A percentile compares a stretch with the other conserved stretches of the same genome.
Conservation (phyloP, 108 stramenopile genomes). For the Epithemia pelagica region DNA sequence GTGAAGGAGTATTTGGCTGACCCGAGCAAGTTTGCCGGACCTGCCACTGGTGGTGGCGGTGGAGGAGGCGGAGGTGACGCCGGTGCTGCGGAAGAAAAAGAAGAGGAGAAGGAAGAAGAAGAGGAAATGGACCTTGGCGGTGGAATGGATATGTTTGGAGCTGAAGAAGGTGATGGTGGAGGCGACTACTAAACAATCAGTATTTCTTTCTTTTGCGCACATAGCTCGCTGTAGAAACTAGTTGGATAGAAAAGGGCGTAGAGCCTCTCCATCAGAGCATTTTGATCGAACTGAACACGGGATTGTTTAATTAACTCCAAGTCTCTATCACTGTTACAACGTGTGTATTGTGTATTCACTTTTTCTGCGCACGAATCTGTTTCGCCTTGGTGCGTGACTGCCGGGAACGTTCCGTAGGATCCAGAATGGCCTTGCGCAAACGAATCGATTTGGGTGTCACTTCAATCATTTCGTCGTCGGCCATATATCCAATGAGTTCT, state of each 20-base stretch:
- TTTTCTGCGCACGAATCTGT: slow-evolving; percentile 5
- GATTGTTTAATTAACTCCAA: no score
- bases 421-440: slow-evolving; percentile 79
- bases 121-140: slow-evolving; percentile 39
- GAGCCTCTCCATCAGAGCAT: no score
- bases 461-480: slow-evolving; percentile 93
- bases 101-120: slow-evolving; percentile 58
- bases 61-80: slow-evolving; percentile 41
- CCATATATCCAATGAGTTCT: slow-evolving; percentile 92
- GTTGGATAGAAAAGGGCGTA: no score
- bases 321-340: no score
- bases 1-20: slow-evolving; percentile 82
- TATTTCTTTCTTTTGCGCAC: not conserved
- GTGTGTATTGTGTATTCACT: not conserved
- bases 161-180: slow-evolving; percentile 49
- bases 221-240: no score
- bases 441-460: slow-evolving; percentile 88
- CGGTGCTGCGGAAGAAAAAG: slow-evolving; percentile 28
- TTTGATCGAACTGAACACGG: no score
- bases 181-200: slow-evolving; percentile 48
- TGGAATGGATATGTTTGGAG: slow-evolving; percentile 56
- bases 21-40: slow-evolving; percentile 70
- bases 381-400: slow-evolving; percentile 19
- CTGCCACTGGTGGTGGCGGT: slow-evolving; percentile 65
- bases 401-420: slow-evolving; percentile 57